These are phyloP conservation scores for Termitomyces eurrhizus DNA, from an alignment of 768 basidiomycete species.

Conservation along the genomic window DNA sequence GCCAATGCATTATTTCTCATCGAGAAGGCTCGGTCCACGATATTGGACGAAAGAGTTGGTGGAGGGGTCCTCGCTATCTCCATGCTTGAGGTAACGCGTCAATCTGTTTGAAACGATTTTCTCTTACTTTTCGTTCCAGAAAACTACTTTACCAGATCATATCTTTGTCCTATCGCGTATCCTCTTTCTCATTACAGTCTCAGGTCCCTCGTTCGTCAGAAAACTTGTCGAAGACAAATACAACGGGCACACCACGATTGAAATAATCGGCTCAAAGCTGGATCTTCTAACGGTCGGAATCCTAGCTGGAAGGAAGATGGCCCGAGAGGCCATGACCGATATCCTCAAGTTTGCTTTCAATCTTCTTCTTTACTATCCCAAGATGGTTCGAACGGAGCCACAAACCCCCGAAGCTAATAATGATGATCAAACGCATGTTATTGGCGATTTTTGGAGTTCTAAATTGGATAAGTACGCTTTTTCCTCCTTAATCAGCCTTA, in stretches of 20 bases:
- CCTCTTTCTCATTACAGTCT: conserved; percentile 68
- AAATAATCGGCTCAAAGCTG: conserved; percentile 58
- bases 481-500: background rate
- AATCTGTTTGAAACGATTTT: background rate
- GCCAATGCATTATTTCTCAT: conserved; percentile 78
- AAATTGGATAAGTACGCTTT: conserved; percentile 62
- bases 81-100: conserved; percentile 49
- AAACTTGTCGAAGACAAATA: conserved; percentile 65
- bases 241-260: conserved; percentile 52
- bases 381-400: conserved; percentile 47
- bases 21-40: conserved; percentile 54
- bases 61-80: conserved; percentile 56
- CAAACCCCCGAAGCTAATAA: conserved; percentile 28
- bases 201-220: conserved; percentile 45
- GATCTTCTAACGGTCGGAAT: conserved; percentile 51
- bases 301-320: conserved; percentile 47
- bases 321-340: conserved; percentile 76
- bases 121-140: conserved; percentile 36
- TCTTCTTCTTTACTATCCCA: conserved; percentile 76
- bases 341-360: conserved; percentile 85
- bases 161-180: conserved; percentile 76
- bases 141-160: conserved; percentile 54
- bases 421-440: conserved; percentile 39
- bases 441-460: conserved; percentile 74
- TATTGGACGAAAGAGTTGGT: conserved; percentile 54